Conservation (phyloP, 2,329 filamentous ascomycete species). For the Sporothrix dimorphospora region DNA sequence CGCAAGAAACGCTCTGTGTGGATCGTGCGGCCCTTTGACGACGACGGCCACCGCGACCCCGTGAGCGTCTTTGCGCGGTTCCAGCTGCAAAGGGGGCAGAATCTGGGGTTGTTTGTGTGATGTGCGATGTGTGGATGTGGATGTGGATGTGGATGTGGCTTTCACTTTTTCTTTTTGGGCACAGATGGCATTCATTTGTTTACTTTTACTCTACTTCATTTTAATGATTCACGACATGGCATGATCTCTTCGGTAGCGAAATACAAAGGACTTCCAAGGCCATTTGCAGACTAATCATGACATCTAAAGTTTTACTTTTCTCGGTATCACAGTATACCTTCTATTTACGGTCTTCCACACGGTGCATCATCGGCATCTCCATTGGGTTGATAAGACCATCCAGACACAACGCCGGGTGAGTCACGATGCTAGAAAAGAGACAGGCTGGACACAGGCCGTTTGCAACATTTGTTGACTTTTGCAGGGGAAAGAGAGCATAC, state of each 20-base stretch:
- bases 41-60: constrained; percentile 31
- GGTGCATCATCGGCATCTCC: no score
- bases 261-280: neutral
- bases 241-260: neutral
- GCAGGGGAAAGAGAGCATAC: no score
- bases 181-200: no score
- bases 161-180: no score
- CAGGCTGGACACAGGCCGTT: neutral
- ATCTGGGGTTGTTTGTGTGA: constrained; percentile 37
- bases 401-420: neutral
- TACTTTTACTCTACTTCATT: neutral
- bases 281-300: no score
- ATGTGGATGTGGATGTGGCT: no score
- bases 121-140: no score
- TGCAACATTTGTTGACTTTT: no score
- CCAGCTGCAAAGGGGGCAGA: constrained; percentile 34
- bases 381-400: neutral
- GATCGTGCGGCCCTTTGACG: constrained; percentile 39
- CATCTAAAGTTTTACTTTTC: no score
- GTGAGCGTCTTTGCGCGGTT: constrained; percentile 39
- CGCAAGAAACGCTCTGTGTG: constrained; percentile 38
- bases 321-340: neutral
- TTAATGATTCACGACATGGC: neutral
- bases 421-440: neutral
- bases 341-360: neutral